phyloP scores from a whole-genome alignment of 129 eudicot species.

The Lonicera japonica region DNA sequence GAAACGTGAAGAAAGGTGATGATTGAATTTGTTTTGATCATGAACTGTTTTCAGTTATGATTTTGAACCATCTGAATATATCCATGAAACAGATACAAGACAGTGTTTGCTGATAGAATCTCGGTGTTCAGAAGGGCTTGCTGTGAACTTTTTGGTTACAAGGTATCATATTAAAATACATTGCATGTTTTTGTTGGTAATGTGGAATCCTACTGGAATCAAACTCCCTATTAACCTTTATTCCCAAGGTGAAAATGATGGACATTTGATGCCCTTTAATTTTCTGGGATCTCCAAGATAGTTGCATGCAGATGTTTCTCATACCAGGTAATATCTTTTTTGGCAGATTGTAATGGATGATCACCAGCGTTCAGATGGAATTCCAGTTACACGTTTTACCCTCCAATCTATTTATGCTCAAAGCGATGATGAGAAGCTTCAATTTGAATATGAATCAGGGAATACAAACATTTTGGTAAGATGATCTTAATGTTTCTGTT shows the following conservation, averaged over 20 bases:
- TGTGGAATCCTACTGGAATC: too few relatives aligned
- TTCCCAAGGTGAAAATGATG: background rate
- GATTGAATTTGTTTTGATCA: background rate
- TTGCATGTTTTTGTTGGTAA: background rate
- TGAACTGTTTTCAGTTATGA: background rate
- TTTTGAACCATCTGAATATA: conserved; percentile 18
- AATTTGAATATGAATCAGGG: conserved; percentile 94
- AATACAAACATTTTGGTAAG: conserved; percentile 87
- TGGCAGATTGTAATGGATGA: conserved; percentile 96
- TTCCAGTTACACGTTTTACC: conserved; percentile 78
- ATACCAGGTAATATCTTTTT: background rate
- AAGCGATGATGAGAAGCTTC: conserved; percentile 93
- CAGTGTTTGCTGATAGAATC: conserved; percentile 92
- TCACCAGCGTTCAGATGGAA: conserved; percentile 91
- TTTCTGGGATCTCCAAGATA: background rate
- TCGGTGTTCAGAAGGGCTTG: conserved; percentile 97
- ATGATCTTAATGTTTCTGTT: background rate
- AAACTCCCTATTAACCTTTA: background rate
- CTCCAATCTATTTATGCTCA: conserved; percentile 91
- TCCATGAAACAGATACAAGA: conserved; percentile 68
- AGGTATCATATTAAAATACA: conserved; percentile 38
- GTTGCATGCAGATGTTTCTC: background rate
- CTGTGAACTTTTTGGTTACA: conserved; percentile 97
- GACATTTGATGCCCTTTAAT: background rate
- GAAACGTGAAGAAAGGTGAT: conserved; percentile 94